Percentiles rank a stretch among this genome's conserved stretches.
These are phyloP conservation scores for Sarocladium strictum DNA, from an alignment of 2,329 filamentous ascomycete genomes.

Conservation along the genomic window DNA sequence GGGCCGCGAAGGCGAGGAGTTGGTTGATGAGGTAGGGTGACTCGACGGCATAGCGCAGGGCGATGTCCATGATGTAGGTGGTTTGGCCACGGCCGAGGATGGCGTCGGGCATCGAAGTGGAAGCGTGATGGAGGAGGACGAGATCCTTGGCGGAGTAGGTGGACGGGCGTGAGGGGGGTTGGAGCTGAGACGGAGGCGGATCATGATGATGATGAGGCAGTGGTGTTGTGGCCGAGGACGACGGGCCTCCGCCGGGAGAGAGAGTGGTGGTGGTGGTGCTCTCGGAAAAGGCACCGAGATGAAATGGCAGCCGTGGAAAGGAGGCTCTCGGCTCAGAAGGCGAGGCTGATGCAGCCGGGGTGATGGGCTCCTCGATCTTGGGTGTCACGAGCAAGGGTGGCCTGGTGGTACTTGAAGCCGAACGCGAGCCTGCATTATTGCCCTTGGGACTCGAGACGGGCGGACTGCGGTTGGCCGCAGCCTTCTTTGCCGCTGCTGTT, in stretches of 20 bases:
- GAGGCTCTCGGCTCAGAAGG: not conserved
- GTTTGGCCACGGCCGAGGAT: conserved; percentile 16
- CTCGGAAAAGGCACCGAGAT: conserved; percentile 7
- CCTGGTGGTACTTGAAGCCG: not conserved
- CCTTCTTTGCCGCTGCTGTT: conserved; percentile 10
- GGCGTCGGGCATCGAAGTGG: conserved; percentile 18
- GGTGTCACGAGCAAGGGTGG: not conserved
- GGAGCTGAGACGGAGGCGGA: conserved; percentile 9
- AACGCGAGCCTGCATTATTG: not conserved
- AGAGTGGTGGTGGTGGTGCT: not conserved
- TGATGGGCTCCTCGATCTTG: conserved; percentile 8
- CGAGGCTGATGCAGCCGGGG: not conserved
- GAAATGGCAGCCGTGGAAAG: conserved; percentile 2
- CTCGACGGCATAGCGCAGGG: conserved; percentile 24
- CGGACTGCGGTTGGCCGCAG: conserved; percentile 10
- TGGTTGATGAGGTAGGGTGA: conserved; percentile 42
- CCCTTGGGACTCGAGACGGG: conserved; percentile 2
- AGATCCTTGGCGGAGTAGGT: conserved; percentile 32
- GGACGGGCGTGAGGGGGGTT: conserved; percentile 13
- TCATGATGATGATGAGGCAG: conserved; percentile 11
- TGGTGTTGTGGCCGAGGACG: conserved; percentile 10
- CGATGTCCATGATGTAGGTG: conserved; percentile 23
- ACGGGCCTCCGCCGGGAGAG: conserved; percentile 2
- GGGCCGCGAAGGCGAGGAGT: conserved; percentile 37
- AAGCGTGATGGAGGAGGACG: conserved; percentile 32